Evolutionary conservation across 2,329 filamentous ascomycete species (phyloP).

Genomic region (Rhexocercosporidium sp.): DNA sequence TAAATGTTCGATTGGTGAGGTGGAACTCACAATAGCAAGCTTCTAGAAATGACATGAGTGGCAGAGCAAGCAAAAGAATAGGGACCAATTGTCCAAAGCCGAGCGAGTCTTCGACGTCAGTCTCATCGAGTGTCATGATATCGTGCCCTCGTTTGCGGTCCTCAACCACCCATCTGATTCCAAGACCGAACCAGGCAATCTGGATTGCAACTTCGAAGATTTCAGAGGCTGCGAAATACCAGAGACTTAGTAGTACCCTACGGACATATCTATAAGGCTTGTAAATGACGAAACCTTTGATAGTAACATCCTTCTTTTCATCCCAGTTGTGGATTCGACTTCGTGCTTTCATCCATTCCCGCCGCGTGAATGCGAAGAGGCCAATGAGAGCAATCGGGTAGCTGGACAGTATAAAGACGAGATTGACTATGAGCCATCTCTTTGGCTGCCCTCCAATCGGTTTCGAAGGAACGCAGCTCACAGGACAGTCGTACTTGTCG

Average conservation of each 20-base stretch:
- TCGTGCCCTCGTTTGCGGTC: background rate
- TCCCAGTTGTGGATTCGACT: background rate
- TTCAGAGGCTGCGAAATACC: background rate
- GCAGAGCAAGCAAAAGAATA: constrained; percentile 1
- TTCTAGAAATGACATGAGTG: background rate
- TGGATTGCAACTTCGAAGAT: background rate
- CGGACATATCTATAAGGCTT: background rate
- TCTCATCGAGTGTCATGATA: background rate
- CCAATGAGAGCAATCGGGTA: background rate
- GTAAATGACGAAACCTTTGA: background rate
- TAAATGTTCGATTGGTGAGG: background rate
- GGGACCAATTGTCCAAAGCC: background rate
- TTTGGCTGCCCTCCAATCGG: background rate
- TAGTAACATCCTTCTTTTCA: background rate
- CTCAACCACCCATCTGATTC: background rate
- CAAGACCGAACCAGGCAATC: background rate
- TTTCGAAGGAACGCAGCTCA: background rate
- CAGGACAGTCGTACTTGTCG: background rate
- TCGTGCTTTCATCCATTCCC: background rate
- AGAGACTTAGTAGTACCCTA: background rate
- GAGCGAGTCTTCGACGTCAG: background rate
- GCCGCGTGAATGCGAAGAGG: background rate
- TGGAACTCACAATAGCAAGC: background rate
- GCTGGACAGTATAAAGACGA: background rate
- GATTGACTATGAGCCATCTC: background rate